Conservation (phyloP, 306 rosid genomes). For the Parietaria judaica region DNA sequence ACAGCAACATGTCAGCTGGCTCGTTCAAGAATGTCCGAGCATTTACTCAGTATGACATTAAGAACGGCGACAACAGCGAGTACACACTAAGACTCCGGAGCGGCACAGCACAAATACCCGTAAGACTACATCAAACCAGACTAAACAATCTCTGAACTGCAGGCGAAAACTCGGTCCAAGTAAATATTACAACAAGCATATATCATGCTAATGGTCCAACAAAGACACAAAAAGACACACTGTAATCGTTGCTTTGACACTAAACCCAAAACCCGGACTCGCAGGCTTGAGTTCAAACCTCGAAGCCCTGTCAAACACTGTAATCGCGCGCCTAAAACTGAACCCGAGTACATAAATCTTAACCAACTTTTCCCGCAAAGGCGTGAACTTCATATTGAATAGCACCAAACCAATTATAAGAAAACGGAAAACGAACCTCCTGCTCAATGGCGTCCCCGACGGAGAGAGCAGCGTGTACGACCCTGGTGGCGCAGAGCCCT, state of each 20-base stretch:
- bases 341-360: too few relatives aligned
- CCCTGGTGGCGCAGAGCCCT: conserved; percentile 51
- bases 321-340: too few relatives aligned
- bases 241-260: conserved; percentile 4
- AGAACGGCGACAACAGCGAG: not conserved
- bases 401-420: conserved; percentile 13
- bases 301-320: too few relatives aligned
- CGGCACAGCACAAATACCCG: not conserved
- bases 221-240: not conserved
- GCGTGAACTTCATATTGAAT: too few relatives aligned
- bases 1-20: conserved; percentile 14
- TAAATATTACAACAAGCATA: not conserved
- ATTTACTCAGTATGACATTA: not conserved
- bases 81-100: conserved; percentile 7
- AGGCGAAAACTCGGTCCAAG: not conserved
- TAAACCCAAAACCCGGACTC: not conserved
- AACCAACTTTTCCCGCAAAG: too few relatives aligned
- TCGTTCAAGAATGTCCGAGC: too few relatives aligned
- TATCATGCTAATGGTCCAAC: not conserved
- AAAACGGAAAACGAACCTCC: conserved; percentile 48
- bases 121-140: conserved; percentile 1
- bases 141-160: not conserved
- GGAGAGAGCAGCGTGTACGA: conserved; percentile 50
- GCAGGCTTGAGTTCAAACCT: too few relatives aligned
- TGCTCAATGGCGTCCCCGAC: conserved; percentile 88